phyloP scores from a whole-genome alignment of 176 grass and related monocot species.

The Carex littledalei region DNA sequence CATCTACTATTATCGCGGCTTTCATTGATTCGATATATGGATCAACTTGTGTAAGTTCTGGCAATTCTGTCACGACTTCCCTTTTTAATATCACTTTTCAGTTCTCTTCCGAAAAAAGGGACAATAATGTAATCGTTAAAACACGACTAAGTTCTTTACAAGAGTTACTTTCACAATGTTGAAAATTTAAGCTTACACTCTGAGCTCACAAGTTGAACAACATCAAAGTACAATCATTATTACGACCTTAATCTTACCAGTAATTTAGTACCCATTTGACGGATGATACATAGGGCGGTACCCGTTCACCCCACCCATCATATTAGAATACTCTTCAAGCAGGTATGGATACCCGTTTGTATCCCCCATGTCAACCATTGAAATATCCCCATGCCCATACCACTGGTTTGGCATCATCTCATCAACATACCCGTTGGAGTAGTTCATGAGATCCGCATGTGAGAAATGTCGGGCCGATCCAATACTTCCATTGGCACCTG shows the following conservation, averaged over 20 bases:
- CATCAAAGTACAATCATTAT: constrained; percentile 41
- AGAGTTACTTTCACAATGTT: not conserved
- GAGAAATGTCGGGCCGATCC: constrained; percentile 37
- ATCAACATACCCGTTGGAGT: constrained; percentile 46
- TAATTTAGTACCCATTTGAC: constrained; percentile 53
- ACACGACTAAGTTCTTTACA: constrained; percentile 25
- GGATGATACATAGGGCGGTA: constrained; percentile 51
- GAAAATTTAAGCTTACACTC: constrained; percentile 16
- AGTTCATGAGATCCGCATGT: constrained; percentile 50
- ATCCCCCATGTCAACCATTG: constrained; percentile 38
- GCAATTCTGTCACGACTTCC: not conserved
- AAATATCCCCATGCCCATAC: constrained; percentile 38
- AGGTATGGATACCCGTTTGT: constrained; percentile 52
- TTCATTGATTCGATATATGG: not conserved
- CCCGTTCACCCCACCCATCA: constrained; percentile 9
- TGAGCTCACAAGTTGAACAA: constrained; percentile 14
- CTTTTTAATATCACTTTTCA: not conserved
- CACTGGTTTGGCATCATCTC: constrained; percentile 50
- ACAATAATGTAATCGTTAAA: constrained; percentile 8
- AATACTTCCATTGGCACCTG: constrained; percentile 28
- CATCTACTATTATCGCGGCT: not conserved
- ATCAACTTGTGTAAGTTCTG: not conserved
- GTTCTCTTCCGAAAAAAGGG: not conserved
- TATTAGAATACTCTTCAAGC: constrained; percentile 37
- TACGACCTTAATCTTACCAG: constrained; percentile 32